These are phyloP conservation scores for Fusarium papillatum DNA, from an alignment of 2,329 filamentous ascomycete genomes.

Conservation along the genomic window DNA sequence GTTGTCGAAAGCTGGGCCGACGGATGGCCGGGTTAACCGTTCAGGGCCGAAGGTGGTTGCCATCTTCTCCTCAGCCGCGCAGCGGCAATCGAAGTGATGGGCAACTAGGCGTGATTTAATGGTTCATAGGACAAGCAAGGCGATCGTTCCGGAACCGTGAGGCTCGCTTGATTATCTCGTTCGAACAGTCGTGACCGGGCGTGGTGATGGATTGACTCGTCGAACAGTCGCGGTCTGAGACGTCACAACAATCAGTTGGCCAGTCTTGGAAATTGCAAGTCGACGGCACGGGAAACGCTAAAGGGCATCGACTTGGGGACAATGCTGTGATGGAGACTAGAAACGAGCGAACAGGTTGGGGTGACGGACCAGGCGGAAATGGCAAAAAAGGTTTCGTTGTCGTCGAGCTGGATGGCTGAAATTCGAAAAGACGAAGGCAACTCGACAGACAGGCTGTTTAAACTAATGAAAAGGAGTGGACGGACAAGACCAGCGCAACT, in stretches of 20 bases:
- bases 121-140: slow-evolving; percentile 55
- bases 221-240: slow-evolving; percentile 24
- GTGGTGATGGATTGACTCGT: slow-evolving; percentile 7
- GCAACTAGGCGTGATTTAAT: slow-evolving; percentile 51
- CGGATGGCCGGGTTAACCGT: slow-evolving; percentile 48
- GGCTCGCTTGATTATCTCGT: slow-evolving; percentile 22
- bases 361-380: slow-evolving; percentile 40
- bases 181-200: slow-evolving; percentile 14
- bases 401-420: slow-evolving; percentile 37
- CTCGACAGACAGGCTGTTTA: slow-evolving; percentile 39
- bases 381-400: slow-evolving; percentile 30
- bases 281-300: slow-evolving; percentile 14
- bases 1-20: slow-evolving; percentile 42
- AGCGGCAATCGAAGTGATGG: slow-evolving; percentile 61
- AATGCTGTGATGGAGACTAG: slow-evolving; percentile 15
- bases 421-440: slow-evolving; percentile 45
- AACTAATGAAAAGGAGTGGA: slow-evolving; percentile 66
- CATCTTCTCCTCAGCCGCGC: slow-evolving; percentile 62
- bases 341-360: slow-evolving; percentile 19
- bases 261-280: slow-evolving; percentile 27
- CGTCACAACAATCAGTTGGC: slow-evolving; percentile 37
- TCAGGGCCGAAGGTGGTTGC: slow-evolving; percentile 56
- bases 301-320: slow-evolving; percentile 17
- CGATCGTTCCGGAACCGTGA: slow-evolving; percentile 11
- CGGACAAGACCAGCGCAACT: slow-evolving; percentile 71